Conservation (phyloP, 768 basidiomycete genomes). For the Lentinus brumalis region DNA sequence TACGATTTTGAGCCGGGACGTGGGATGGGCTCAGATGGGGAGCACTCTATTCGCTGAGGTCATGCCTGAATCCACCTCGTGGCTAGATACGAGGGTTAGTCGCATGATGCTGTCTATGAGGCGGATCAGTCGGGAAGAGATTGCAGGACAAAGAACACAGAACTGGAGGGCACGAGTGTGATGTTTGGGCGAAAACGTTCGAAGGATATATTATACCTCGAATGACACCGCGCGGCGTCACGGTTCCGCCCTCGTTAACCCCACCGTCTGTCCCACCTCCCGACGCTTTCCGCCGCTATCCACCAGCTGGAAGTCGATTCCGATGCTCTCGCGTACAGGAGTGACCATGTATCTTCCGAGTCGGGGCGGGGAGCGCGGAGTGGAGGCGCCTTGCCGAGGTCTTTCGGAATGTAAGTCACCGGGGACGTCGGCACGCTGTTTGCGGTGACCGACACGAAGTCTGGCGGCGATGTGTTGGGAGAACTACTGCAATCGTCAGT, state of each 20-base stretch:
- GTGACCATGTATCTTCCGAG: slow-evolving; percentile 56
- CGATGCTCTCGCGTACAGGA: slow-evolving; percentile 28
- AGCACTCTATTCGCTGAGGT: too few species aligned
- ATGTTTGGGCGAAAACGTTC: too few species aligned
- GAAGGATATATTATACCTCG: too few species aligned
- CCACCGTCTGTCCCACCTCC: slow-evolving; percentile 44
- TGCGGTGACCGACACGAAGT: slow-evolving; percentile 47
- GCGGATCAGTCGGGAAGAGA: too few species aligned
- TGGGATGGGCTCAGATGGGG: too few species aligned
- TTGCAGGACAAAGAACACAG: too few species aligned
- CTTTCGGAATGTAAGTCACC: slow-evolving; percentile 49
- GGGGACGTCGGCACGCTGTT: slow-evolving; percentile 50
- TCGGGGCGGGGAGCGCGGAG: slow-evolving; percentile 46
- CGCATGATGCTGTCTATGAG: too few species aligned
- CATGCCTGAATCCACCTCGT: too few species aligned
- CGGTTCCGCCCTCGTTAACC: slow-evolving; percentile 28
- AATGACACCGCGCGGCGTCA: too few species aligned
- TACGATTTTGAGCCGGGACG: too few species aligned
- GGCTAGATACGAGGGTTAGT: too few species aligned
- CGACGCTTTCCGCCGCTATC: slow-evolving; percentile 47
- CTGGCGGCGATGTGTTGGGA: neutral
- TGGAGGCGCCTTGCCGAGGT: slow-evolving; percentile 32
- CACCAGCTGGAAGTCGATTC: slow-evolving; percentile 32
- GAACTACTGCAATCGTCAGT: neutral
- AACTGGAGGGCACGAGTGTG: too few species aligned